Base-by-base conservation (phyloP, 2,329 filamentous ascomycete species). In the Nakataea oryzae region DNA sequence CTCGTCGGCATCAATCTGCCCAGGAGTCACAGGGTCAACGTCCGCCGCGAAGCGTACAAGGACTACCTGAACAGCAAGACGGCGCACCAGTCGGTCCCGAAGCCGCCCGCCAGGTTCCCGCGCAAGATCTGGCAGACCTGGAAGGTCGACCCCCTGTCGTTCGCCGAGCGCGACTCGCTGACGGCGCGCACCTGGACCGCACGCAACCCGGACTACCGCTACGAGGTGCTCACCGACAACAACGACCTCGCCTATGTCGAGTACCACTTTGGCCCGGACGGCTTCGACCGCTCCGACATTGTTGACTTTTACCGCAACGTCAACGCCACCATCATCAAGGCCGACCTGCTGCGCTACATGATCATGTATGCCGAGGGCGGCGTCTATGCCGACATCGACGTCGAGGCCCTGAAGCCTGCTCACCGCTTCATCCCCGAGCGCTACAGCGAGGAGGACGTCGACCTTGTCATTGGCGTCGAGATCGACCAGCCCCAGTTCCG, bases 81-180 rank as follows among this genome's bases (percentile, higher is more conserved):
- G 26, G 24, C n/a, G 1, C 54, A 21, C 24, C 26, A 29, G 30
- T 21, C 58, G 30, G 59, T 54, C 3, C 28, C n/a, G 7, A 41
- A 24, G 54, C 24, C 17, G 24, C 29, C 30, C 24, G n/a, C 32
- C 14, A 56, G 54, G 27, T 90, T 86, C 67, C 88, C 81, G 7
- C 79, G 79, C 62, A 91, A 90, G 73, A 88, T 91, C 66, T 91
- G 87, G 88, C 88, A 91, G 72, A 87, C 85, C 0, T 91, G 88
- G 88, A 91, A 90, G 71, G 81, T 87, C 30, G 81, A 87, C 64
- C 85, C 87, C 2, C 75, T 89, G 41, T 77, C 78, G 2, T 89
- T 90, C 68, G 87, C 88, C 65, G 79, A 85, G 67, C 79, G 83
- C 61, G 86, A 90, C 67, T 75, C 82, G 34, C 74, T 78, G 28